phyloP scores from a whole-genome alignment of 2,329 filamentous ascomycete genomes.

The Colletotrichum zoysiae region DNA sequence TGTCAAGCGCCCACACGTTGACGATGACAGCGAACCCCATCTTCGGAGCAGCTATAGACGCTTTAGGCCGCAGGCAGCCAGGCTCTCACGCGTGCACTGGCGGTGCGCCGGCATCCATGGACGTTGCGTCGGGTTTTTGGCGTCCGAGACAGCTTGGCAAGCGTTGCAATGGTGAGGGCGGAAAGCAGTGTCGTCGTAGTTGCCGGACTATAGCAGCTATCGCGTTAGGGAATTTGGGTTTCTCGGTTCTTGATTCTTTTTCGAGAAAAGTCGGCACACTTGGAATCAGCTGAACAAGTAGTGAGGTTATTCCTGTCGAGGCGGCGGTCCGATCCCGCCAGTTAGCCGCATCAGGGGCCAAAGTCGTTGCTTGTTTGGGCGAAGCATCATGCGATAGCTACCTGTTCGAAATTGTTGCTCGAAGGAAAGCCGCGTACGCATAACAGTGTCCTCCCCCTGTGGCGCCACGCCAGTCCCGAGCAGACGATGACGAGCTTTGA shows the following conservation, averaged over 20 bases:
- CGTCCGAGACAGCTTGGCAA: constrained; percentile 21
- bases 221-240: not conserved
- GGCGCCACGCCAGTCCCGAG: constrained; percentile 29
- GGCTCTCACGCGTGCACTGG: not conserved
- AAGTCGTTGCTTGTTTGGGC: constrained; percentile 26
- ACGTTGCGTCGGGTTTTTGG: constrained; percentile 1
- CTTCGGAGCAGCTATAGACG: constrained; percentile 13
- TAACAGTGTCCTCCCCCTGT: constrained; percentile 15
- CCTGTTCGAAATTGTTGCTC: constrained; percentile 19
- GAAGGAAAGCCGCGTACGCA: constrained; percentile 17
- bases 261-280: not conserved
- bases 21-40: constrained; percentile 11
- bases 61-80: not conserved
- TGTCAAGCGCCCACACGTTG: constrained; percentile 9
- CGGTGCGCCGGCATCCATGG: constrained; percentile 12
- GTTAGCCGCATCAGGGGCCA: not conserved
- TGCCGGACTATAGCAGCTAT: not conserved
- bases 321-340: constrained; percentile 1
- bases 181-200: not conserved
- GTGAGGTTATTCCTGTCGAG: constrained; percentile 25
- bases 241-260: not conserved
- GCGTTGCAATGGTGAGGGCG: constrained; percentile 3
- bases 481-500: constrained; percentile 15
- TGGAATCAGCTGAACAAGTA: constrained; percentile 12
- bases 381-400: constrained; percentile 23